Evolutionary conservation across 148 eudicot genomes (phyloP).

Genomic region (Mesembryanthemum crystallinum): DNA sequence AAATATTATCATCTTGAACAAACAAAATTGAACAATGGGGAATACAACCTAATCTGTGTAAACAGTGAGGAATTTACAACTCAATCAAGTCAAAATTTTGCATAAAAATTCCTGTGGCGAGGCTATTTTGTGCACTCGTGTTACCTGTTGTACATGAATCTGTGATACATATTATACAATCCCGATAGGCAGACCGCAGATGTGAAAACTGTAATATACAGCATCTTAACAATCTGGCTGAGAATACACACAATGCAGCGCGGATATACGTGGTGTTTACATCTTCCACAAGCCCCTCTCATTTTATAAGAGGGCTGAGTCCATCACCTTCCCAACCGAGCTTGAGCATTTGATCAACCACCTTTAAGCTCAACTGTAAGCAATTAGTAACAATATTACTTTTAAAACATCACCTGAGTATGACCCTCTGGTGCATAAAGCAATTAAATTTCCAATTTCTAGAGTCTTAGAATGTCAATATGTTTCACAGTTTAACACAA

Average conservation of each 20-base stretch:
- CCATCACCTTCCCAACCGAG: constrained; percentile 97
- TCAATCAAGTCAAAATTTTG: constrained; percentile 30
- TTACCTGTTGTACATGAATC: constrained; percentile 11
- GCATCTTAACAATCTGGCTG: not conserved
- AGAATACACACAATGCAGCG: not conserved
- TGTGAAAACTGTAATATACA: not conserved
- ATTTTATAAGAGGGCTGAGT: constrained; percentile 65
- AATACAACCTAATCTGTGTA: constrained; percentile 30
- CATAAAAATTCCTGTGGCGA: constrained; percentile 12
- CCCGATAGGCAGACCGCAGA: not conserved
- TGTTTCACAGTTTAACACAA: not conserved
- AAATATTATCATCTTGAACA: not conserved
- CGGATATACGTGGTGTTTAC: not conserved
- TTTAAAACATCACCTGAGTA: constrained; percentile 5
- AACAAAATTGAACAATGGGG: constrained; percentile 23
- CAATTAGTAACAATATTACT: constrained; percentile 1
- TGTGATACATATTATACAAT: constrained; percentile 29
- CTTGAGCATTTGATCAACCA: constrained; percentile 96
- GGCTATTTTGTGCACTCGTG: constrained; percentile 21
- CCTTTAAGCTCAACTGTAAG: constrained; percentile 90
- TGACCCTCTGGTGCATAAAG: not conserved
- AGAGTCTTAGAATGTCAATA: not conserved
- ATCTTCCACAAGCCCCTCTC: constrained; percentile 15
- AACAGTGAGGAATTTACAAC: constrained; percentile 35
- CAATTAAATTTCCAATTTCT: not conserved